These are phyloP conservation scores for Carex myosuroides DNA, from an alignment of 176 grass and related monocot genomes.

Conservation along the genomic window DNA sequence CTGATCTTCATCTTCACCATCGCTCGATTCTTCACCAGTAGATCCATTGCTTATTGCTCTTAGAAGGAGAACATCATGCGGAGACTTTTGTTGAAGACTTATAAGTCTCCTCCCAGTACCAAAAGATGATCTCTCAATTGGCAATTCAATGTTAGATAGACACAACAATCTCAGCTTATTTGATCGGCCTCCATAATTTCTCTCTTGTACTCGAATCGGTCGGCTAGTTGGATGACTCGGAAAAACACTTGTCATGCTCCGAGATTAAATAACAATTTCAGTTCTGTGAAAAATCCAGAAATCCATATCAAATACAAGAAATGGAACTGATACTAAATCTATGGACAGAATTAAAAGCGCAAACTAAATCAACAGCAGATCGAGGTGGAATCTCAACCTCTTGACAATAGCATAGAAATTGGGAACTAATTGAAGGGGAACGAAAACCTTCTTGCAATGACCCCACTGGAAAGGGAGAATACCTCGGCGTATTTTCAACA, in stretches of 20 bases:
- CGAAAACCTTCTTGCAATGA: background rate
- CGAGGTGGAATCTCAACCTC: background rate
- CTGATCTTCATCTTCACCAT: slow-evolving; percentile 25
- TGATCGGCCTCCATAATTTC: slow-evolving; percentile 9
- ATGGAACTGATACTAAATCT: background rate
- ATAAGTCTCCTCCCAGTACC: background rate
- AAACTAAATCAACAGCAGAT: background rate
- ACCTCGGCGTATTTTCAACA: background rate
- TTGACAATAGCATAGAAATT: background rate
- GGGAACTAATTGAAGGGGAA: background rate
- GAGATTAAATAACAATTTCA: background rate
- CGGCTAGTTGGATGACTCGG: slow-evolving; percentile 27
- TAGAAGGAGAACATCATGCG: background rate
- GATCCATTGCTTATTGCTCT: slow-evolving; percentile 26
- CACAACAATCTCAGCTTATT: slow-evolving; percentile 21
- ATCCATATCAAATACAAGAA: background rate
- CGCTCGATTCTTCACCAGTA: slow-evolving; percentile 27
- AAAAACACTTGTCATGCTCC: slow-evolving; percentile 44
- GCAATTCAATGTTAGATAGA: slow-evolving; percentile 14
- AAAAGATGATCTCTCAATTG: background rate
- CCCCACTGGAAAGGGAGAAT: background rate
- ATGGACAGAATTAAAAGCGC: background rate
- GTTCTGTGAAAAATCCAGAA: background rate
- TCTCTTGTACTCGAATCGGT: slow-evolving; percentile 18
- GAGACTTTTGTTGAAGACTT: background rate